These are phyloP conservation scores for Astrothelium macrocarpum DNA, from an alignment of 495 filamentous ascomycete species.

Conservation along the genomic window DNA sequence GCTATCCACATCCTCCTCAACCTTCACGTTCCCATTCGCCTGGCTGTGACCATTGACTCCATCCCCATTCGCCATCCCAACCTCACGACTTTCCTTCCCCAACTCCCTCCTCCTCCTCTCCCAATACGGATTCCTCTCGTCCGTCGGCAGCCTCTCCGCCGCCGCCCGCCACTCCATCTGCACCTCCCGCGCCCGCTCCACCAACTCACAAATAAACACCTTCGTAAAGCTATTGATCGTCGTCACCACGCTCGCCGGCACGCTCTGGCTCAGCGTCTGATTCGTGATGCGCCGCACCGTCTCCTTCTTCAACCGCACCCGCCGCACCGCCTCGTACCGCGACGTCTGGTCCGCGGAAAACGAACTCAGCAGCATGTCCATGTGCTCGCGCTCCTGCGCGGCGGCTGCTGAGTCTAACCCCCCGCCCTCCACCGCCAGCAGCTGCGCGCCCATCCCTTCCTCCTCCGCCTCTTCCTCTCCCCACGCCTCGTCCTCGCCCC, in stretches of 20 bases:
- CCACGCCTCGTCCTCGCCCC: constrained; percentile 29
- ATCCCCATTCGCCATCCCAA: constrained; percentile 7
- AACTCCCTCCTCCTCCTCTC: constrained; percentile 29
- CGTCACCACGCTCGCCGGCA: constrained; percentile 65
- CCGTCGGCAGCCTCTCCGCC: constrained; percentile 23
- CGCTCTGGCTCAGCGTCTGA: constrained; percentile 80
- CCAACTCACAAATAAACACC: constrained; percentile 71
- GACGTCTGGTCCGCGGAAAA: constrained; percentile 46
- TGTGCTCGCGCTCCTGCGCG: constrained; percentile 57
- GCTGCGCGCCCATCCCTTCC: constrained; percentile 45
- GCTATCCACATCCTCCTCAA: constrained; percentile 6
- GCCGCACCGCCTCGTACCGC: constrained; percentile 65
- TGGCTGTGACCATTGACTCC: constrained; percentile 7
- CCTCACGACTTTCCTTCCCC: constrained; percentile 21
- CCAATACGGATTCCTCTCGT: constrained; percentile 14
- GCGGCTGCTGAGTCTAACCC: constrained; percentile 56
- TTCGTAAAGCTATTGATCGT: constrained; percentile 76
- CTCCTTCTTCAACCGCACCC: constrained; percentile 49
- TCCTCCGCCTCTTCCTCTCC: constrained; percentile 42
- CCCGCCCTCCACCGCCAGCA: constrained; percentile 55
- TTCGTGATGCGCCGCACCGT: constrained; percentile 54
- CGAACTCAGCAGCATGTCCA: constrained; percentile 14
- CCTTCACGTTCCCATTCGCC: constrained; percentile 6
- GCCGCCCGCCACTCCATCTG: constrained; percentile 67
- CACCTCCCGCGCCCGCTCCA: constrained; percentile 68